A percentile compares a stretch with the other conserved stretches of the same genome.
Evolutionary conservation across 2,329 filamentous ascomycete species (phyloP).

Genomic region (Beauveria varroae): DNA sequence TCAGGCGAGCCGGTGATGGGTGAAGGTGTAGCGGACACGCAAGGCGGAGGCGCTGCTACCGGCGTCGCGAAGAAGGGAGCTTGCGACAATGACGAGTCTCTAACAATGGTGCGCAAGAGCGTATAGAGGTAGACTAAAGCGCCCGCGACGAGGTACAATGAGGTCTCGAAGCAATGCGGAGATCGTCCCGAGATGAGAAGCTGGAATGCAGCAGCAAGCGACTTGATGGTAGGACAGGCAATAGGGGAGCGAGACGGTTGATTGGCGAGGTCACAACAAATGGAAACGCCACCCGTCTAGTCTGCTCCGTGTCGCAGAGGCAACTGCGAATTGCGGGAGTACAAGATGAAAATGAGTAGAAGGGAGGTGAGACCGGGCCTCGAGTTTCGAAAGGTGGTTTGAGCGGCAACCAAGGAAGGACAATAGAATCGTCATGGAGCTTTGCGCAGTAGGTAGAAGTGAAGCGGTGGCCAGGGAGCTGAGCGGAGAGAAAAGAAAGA

Average conservation of each 20-base stretch:
- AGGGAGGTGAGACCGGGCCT: not conserved
- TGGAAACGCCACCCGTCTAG: not conserved
- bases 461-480: conserved; percentile 1
- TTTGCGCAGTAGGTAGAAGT: not conserved
- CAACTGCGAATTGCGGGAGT: not conserved
- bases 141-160: not conserved
- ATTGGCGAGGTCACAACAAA: conserved; percentile 2
- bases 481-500: not conserved
- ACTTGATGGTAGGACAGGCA: not conserved
- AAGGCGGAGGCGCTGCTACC: not conserved
- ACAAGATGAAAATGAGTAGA: not conserved
- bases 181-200: not conserved
- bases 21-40: not conserved
- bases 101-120: not conserved
- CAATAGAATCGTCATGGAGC: conserved; percentile 3
- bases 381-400: not conserved
- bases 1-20: conserved; percentile 12
- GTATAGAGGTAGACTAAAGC: not conserved
- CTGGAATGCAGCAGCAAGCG: conserved; percentile 3
- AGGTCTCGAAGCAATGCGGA: not conserved
- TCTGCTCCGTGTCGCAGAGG: not conserved
- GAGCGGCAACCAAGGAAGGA: not conserved
- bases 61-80: not conserved
- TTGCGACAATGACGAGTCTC: not conserved
- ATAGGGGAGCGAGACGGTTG: not conserved